Evolutionary conservation across 2,329 filamentous ascomycete genomes (phyloP).

Genomic region (Colletotrichum chrysophilum): DNA sequence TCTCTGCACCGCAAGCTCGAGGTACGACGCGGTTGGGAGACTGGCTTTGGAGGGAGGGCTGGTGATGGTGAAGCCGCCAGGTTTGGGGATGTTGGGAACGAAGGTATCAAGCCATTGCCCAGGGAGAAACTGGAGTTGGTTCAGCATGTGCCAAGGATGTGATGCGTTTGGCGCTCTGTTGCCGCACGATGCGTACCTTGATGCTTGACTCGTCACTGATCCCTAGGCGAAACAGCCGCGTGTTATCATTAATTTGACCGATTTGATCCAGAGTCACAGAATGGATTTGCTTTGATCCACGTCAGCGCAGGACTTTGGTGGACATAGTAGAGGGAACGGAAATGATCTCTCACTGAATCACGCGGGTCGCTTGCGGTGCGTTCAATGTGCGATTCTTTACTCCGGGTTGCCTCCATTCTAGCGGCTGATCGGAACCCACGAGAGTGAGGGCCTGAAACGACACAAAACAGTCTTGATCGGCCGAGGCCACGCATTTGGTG

Average conservation of each 20-base stretch:
- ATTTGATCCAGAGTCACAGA: conserved; percentile 66
- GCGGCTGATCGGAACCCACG: background rate
- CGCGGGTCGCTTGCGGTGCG: conserved; percentile 78
- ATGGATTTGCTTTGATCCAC: conserved; percentile 54
- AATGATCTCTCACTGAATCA: conserved; percentile 49
- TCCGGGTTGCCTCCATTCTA: background rate
- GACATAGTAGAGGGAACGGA: background rate
- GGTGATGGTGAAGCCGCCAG: conserved; percentile 89
- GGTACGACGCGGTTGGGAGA: conserved; percentile 44
- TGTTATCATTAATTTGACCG: conserved; percentile 66
- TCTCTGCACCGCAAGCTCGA: conserved; percentile 81
- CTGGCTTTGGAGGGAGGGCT: conserved; percentile 68
- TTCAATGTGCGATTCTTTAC: conserved; percentile 61
- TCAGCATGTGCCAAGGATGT: background rate
- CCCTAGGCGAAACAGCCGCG: conserved; percentile 71
- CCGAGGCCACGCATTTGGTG: background rate
- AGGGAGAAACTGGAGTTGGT: conserved; percentile 68
- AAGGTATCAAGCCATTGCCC: conserved; percentile 91
- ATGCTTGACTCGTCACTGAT: conserved; percentile 53
- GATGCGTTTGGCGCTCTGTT: background rate
- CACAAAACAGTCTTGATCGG: background rate
- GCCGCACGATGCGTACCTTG: conserved; percentile 43
- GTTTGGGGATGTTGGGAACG: conserved; percentile 70
- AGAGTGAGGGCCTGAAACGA: background rate
- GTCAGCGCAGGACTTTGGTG: background rate